Conservation (phyloP, 2,329 filamentous ascomycete genomes). For the Aspergillus fumigatus region DNA sequence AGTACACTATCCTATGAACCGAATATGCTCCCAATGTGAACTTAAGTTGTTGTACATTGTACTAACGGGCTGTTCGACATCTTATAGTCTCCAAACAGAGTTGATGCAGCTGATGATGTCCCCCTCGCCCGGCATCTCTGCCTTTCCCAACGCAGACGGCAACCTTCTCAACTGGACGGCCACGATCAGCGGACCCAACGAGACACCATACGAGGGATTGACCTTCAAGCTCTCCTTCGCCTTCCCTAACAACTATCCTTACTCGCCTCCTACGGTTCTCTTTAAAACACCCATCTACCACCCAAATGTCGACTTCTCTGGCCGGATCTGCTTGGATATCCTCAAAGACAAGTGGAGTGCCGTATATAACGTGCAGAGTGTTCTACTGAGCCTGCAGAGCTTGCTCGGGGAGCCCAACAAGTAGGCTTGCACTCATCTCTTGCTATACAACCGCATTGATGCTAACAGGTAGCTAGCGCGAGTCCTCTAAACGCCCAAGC, state of each 20-base stretch:
- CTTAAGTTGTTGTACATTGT: not conserved
- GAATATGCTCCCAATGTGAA: not conserved
- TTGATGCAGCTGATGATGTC: constrained; percentile 98
- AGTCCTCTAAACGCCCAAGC: constrained; percentile 95
- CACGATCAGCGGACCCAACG: constrained; percentile 85
- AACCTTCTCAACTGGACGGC: constrained; percentile 91
- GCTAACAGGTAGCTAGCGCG: constrained; percentile 53
- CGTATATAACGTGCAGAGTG: constrained; percentile 92
- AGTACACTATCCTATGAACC: constrained; percentile 11
- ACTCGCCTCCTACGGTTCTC: constrained; percentile 81
- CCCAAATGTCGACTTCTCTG: constrained; percentile 96
- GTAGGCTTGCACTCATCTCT: constrained; percentile 50
- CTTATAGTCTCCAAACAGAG: constrained; percentile 80
- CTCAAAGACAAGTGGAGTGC: constrained; percentile 99
- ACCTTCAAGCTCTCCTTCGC: constrained; percentile 88
- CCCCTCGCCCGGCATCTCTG: constrained; percentile 85
- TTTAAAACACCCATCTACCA: constrained; percentile 99
- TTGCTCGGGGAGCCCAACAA: constrained; percentile 97
- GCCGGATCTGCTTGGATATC: constrained; percentile 95
- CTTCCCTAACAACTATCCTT: constrained; percentile 91
- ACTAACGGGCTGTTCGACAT: not conserved
- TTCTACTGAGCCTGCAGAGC: constrained; percentile 89
- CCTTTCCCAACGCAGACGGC: constrained; percentile 85
- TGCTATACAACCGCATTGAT: not conserved
- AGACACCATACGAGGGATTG: constrained; percentile 84